A percentile compares a stretch with the other conserved stretches of the same genome.
Conservation (phyloP, 345 rosid genomes). For the Triadica sebifera region DNA sequence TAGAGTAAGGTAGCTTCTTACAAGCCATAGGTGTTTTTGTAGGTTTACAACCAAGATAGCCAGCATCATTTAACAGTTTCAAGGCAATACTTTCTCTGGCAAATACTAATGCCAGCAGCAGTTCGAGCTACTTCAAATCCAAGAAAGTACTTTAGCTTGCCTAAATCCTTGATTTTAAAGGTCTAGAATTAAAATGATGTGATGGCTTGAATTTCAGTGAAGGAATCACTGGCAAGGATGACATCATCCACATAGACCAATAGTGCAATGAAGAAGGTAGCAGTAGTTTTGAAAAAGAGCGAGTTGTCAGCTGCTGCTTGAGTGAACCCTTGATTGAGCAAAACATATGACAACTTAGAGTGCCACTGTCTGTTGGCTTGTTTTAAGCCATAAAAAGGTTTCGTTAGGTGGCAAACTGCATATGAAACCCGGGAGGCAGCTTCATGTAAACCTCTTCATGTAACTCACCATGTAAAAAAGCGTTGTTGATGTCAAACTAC, state of each 20-base stretch:
- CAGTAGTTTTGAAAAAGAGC: neutral
- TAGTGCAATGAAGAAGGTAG: neutral
- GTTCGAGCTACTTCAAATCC: neutral
- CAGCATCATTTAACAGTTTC: neutral
- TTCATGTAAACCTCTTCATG: neutral
- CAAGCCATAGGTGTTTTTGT: neutral
- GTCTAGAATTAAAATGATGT: neutral
- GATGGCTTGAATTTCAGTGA: neutral
- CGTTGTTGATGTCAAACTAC: neutral
- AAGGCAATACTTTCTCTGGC: neutral
- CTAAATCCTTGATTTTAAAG: neutral
- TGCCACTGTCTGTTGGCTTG: neutral
- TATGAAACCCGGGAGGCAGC: neutral
- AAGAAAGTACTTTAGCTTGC: neutral
- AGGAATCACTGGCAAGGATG: neutral
- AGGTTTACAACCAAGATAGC: neutral
- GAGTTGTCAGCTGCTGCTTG: neutral
- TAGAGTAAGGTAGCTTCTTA: neutral
- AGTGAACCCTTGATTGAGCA: neutral
- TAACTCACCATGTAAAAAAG: neutral
- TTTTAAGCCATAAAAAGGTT: conserved; percentile 6
- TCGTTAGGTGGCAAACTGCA: neutral
- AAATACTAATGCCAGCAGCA: neutral
- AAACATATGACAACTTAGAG: neutral
- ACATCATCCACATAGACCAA: neutral